Percentiles rank a stretch among this genome's conserved stretches.
Evolutionary conservation across 345 rosid genomes (phyloP).

Genomic region (Mercurialis annua): DNA sequence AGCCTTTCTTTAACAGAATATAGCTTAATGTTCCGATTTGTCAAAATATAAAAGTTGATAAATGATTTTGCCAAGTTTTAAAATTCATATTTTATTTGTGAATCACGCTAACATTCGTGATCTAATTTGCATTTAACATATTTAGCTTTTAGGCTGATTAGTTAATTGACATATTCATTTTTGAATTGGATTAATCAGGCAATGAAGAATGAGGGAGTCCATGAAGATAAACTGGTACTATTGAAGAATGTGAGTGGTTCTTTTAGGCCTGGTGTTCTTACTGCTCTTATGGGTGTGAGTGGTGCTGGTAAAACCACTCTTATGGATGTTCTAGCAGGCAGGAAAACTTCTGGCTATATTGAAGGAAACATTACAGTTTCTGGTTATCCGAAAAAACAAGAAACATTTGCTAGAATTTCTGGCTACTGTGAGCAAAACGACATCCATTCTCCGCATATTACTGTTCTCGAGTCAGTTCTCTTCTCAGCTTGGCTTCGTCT

Average conservation of each 20-base stretch:
- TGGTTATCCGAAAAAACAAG: conserved; percentile 1
- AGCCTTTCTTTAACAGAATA: too few relatives aligned
- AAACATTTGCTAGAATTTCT: conserved; percentile 2
- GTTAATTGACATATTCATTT: too few relatives aligned
- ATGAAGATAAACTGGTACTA: not conserved
- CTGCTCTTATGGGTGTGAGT: conserved; percentile 5
- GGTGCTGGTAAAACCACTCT: conserved; percentile 3
- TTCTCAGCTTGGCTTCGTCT: conserved; percentile 10
- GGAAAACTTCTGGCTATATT: not conserved
- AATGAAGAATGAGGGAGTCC: not conserved
- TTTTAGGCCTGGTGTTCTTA: not conserved
- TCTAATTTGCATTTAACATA: too few relatives aligned
- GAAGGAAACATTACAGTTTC: not conserved
- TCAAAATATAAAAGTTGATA: too few relatives aligned
- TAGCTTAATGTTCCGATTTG: too few relatives aligned
- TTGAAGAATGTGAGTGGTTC: not conserved
- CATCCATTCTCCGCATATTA: too few relatives aligned
- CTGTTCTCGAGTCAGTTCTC: not conserved
- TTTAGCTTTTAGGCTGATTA: too few relatives aligned
- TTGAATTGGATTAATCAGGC: not conserved
- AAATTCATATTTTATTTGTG: too few relatives aligned
- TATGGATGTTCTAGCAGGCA: conserved; percentile 3
- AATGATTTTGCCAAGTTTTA: too few relatives aligned
- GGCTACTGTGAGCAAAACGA: conserved; percentile 4
- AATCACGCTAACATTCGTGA: too few relatives aligned